Base-by-base conservation (phyloP, 441 rosid species). In the Manihot esculenta region DNA sequence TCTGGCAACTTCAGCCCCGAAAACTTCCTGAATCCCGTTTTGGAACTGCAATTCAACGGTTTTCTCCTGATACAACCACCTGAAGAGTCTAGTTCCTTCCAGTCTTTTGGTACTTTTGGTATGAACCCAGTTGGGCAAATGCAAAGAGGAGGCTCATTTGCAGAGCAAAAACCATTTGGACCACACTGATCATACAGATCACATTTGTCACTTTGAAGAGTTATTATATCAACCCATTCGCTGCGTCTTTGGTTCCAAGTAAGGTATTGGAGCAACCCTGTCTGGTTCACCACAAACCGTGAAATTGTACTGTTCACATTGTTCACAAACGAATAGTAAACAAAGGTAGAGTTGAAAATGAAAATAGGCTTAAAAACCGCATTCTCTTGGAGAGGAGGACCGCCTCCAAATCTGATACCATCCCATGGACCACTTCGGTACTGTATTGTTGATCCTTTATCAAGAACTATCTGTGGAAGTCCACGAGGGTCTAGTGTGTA, bases 91-190 rank as follows among this genome's bases (percentile, higher is more conserved):
- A 35, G 2, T 11, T 10, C 8, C 2, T 69, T 41, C 80, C 80
- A 77, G 27, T 73, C 80, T 11, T 68, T 69, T 2, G 72, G 81
- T 23, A 61, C 59, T 66, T 72, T 75, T 7, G 83, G 79, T 38
- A 44, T 51, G 77, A 86, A 84, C 8, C 85, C 86, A 1, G 72
- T 13, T 12, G 78, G 71, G 62, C 90, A 86, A 10, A 73, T 79
- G 51, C 88, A 86, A 5, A 42, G 17, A 3, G 76, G 74, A 6
- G 71, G 18, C 3, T 58, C 12, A 21, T 64, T 64, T 10, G 21
- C 51, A 55, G 30, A 67, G 74, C 77, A 66, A 48, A 82, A 15
- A 7, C 77, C 71, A 59, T 72, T 72, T 24, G 70, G 62, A 24
- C 80, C 80, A 51, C 80, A 77, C 23, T 35, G 26, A 0, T 23